Evolutionary conservation across 306 rosid genomes (phyloP).

Genomic region (barrel medic (Medicago truncatula)): DNA sequence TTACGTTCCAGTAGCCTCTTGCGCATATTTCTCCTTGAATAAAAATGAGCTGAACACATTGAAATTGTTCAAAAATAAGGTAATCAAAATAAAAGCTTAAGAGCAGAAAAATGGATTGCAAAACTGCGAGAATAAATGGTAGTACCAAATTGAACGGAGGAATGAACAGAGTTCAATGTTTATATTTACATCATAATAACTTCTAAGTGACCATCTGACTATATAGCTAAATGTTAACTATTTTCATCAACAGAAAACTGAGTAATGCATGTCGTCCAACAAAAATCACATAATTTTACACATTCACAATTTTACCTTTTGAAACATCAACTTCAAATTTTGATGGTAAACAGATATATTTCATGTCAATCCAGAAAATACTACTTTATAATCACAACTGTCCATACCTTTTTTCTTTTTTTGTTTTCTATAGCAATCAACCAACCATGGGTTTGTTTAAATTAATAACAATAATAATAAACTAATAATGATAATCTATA

Average conservation of each 20-base stretch:
- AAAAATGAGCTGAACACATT: slow-evolving; percentile 63
- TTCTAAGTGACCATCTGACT: not conserved
- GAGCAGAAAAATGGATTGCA: not conserved
- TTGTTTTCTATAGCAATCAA: not conserved
- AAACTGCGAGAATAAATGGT: slow-evolving; percentile 12
- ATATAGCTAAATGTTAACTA: not conserved
- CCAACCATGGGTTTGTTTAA: too few relatives aligned
- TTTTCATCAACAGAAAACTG: not conserved
- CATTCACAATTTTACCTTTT: slow-evolving; percentile 4
- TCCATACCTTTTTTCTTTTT: not conserved
- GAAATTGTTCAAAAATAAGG: slow-evolving; percentile 18
- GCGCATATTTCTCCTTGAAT: slow-evolving; percentile 67
- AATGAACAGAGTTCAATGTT: not conserved
- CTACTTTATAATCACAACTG: not conserved
- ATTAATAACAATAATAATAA: too few relatives aligned
- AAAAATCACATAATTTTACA: slow-evolving; percentile 30
- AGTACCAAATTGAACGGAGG: slow-evolving; percentile 10
- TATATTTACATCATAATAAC: slow-evolving; percentile 16
- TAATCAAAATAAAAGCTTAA: not conserved
- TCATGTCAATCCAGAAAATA: not conserved
- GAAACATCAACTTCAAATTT: slow-evolving; percentile 8
- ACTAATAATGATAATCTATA: slow-evolving; percentile 15
- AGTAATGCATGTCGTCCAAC: not conserved
- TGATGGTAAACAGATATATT: not conserved
- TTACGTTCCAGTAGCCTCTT: slow-evolving; percentile 88